Base-by-base conservation (phyloP, 441 rosid genomes). In the Gossypium laxum region DNA sequence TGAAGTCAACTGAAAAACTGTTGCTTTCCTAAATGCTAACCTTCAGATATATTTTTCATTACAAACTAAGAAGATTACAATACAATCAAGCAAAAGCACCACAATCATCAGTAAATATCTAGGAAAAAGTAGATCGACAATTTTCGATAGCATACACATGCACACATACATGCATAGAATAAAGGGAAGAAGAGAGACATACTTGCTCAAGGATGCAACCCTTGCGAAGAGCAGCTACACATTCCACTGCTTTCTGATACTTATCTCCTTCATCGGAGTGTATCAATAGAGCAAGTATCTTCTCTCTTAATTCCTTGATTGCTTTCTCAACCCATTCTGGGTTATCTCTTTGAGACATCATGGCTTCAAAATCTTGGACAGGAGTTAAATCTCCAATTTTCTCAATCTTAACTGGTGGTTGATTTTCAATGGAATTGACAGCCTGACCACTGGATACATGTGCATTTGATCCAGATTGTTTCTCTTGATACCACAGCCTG, bases 141-240 rank as follows among this genome's bases (percentile, higher is more conserved):
- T 24, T 8, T 10, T 67, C n/a, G 41, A 59, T 15, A 28, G 10
- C 21, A 52, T 32, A 26, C 5, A 6, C 11, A 18, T 11, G 56
- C 4, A n/a, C 14, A 3, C 22, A 51, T 51, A 6, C 17, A 11
- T 48, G 50, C 50, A 12, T 24, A 55, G 5, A 70, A 60, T 5
- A 74, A 60, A 73, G 64, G 72, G 76, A 75, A 50, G 52, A 21
- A 22, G 32, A 43, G 75, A 71, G 63, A 73, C 61, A 57, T 79
- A 86, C 99, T 76, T 95, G 98, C 82, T 89, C 98, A 63, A 85
- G 77, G 72, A 95, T 81, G 80, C 97, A 95, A 75, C 91, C 91
- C 82, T 83, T 91, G 22, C 97, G 94, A 63, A 94, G 87, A 55
- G 96, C 85, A 66, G 69, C 75, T 28, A 59, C 32, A 59, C 43